Evolutionary conservation across 768 basidiomycete species (phyloP).

Genomic region (Suillus spraguei): DNA sequence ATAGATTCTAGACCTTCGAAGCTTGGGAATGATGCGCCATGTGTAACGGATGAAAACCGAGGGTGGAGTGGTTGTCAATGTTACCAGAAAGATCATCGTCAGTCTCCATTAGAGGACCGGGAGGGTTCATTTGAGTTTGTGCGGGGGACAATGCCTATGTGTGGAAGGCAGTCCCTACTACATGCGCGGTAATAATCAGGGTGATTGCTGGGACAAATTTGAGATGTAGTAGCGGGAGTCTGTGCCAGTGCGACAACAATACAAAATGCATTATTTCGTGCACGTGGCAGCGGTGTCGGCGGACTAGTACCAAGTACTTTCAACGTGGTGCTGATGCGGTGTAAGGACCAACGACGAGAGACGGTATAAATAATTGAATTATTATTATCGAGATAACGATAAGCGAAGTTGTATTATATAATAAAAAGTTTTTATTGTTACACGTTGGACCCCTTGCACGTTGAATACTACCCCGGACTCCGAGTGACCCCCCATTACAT

Average conservation of each 20-base stretch:
- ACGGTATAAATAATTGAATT: no score
- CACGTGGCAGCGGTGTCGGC: neutral
- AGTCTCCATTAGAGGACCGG: neutral
- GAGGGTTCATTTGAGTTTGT: neutral
- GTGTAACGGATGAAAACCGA: neutral
- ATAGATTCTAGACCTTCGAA: neutral
- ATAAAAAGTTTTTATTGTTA: neutral
- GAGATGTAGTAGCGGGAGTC: neutral
- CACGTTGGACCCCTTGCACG: slow-evolving; percentile 6
- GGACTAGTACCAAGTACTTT: neutral
- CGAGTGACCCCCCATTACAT: slow-evolving; percentile 5
- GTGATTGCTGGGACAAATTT: neutral
- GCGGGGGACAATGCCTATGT: no score
- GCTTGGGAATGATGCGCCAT: neutral
- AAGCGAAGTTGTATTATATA: neutral
- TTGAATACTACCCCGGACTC: slow-evolving; percentile 4
- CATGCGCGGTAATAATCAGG: neutral
- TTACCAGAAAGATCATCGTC: neutral
- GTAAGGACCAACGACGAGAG: no score
- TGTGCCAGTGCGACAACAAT: neutral
- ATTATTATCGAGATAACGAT: neutral
- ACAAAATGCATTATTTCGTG: no score
- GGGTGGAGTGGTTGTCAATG: neutral
- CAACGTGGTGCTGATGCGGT: no score
- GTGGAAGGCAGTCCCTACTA: no score